Conservation (phyloP, 495 filamentous ascomycete species). For the Annulohypoxylon bovei region DNA sequence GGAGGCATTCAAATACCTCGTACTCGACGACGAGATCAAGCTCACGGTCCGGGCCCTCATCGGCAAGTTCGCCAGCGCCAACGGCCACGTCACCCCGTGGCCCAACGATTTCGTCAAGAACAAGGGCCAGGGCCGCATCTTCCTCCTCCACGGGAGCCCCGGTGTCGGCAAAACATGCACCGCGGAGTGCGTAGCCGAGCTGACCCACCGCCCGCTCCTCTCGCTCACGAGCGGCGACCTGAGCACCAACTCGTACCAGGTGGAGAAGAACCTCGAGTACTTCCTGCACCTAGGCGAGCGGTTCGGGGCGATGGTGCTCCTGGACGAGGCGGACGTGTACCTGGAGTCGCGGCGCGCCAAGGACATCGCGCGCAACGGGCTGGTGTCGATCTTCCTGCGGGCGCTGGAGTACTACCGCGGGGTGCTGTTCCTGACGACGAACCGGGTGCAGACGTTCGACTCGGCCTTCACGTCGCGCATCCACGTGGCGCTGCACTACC, state of each 20-base stretch:
- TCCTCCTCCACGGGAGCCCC: constrained; percentile 42
- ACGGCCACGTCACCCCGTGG: constrained; percentile 39
- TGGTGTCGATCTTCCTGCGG: constrained; percentile 71
- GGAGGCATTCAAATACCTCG: constrained; percentile 43
- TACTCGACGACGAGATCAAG: constrained; percentile 43
- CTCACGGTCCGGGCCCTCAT: constrained; percentile 38
- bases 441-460: constrained; percentile 56
- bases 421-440: constrained; percentile 56
- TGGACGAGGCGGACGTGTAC: constrained; percentile 60
- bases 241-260: constrained; percentile 40
- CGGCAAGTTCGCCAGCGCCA: constrained; percentile 40
- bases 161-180: constrained; percentile 45
- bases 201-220: constrained; percentile 51
- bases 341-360: constrained; percentile 73
- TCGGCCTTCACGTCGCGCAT: constrained; percentile 55
- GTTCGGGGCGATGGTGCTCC: constrained; percentile 54
- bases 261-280: constrained; percentile 52
- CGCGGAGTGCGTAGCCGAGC: constrained; percentile 54
- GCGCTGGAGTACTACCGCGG: constrained; percentile 57
- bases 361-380: constrained; percentile 79
- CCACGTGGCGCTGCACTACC: constrained; percentile 56
- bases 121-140: constrained; percentile 44
- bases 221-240: constrained; percentile 54
- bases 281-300: constrained; percentile 54
- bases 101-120: constrained; percentile 45